Evolutionary conservation across 805 yeast genomes (phyloP), one percentile per base, ranked within the genome.

Genomic region (Sugiyamaella boreocaroliniensis): DNA sequence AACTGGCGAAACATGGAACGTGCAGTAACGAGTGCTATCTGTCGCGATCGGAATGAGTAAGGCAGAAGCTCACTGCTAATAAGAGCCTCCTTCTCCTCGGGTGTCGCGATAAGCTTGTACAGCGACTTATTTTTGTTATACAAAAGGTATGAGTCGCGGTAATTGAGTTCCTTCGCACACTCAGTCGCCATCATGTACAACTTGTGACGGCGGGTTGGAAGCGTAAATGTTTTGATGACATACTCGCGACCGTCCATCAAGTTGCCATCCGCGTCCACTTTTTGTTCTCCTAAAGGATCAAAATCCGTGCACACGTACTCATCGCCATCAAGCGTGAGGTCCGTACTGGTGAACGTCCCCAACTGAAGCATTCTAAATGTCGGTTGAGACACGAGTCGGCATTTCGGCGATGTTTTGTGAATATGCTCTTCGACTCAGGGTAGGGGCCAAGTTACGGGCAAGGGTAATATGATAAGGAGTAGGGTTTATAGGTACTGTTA

Each of bases 131-230:
- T 66, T 52, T 68, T 63, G 48, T 71, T 67, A 58, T 81, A 76
- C 55, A 84, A 69, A 2, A 80, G 66, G 60, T 79, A 81, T 41
- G 80, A 76, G 58, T 79, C 84, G 51, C 78, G 68, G 62, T 72
- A 68, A 42, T 69, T 64, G 48, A 79, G 63, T 20, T 68, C 63
- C 55, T 78, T 68, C 45, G 76, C 75, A 54, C 69, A 62, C 58
- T 72, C 69, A 26, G 69, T 64, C 51, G 76, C 71, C 65, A 77
- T 52, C 54, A 71, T 74, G 54, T 67, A 77, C 34, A 69, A 60
- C 47, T 62, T 67, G 41, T 61, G 56, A 4, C 59, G 74, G 20
- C 64, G 64, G 0, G 66, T 65, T 5, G 77, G 74, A 8, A 76
- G 56, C 2, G 66, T 68, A 56, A 78, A 77, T 0, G 74, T 69